These are phyloP conservation scores for Puccinia triticina DNA, from an alignment of 1,284 basidiomycete species.

Conservation along the genomic window DNA sequence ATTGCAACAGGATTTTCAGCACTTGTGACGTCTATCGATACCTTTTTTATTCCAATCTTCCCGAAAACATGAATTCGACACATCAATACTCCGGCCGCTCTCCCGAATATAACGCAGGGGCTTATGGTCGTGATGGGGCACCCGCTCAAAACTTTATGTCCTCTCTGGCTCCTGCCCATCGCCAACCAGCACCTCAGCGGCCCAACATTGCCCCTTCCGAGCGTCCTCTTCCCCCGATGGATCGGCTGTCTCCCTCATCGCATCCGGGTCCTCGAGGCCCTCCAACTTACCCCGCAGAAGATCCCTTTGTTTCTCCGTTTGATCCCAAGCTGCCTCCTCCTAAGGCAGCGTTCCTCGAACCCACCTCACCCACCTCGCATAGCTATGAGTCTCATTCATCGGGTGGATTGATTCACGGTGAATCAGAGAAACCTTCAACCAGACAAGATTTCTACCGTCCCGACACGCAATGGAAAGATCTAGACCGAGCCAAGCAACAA, in stretches of 20 bases:
- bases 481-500: slow-evolving; percentile 24
- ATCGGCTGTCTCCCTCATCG: background rate
- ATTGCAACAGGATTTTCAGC: background rate
- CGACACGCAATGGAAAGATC: slow-evolving; percentile 10
- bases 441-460: slow-evolving; percentile 1
- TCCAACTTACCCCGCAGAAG: background rate
- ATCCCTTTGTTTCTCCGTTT: background rate
- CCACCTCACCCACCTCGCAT: slow-evolving; percentile 21
- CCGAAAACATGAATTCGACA: background rate
- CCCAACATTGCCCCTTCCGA: slow-evolving; percentile 36
- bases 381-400: slow-evolving; percentile 2
- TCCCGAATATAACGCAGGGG: slow-evolving; percentile 8
- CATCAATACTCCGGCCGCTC: background rate
- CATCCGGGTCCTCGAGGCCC: background rate
- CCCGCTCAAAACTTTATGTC: slow-evolving; percentile 45
- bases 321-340: background rate
- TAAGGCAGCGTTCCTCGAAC: slow-evolving; percentile 21
- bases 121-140: slow-evolving; percentile 47
- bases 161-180: slow-evolving; percentile 7
- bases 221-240: slow-evolving; percentile 32
- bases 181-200: slow-evolving; percentile 19
- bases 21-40: background rate
- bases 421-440: background rate
- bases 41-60: background rate
- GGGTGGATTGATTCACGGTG: background rate